These are phyloP conservation scores for Phytophthora melonis DNA, from an alignment of 352 stramenopile genomes.

Conservation along the genomic window DNA sequence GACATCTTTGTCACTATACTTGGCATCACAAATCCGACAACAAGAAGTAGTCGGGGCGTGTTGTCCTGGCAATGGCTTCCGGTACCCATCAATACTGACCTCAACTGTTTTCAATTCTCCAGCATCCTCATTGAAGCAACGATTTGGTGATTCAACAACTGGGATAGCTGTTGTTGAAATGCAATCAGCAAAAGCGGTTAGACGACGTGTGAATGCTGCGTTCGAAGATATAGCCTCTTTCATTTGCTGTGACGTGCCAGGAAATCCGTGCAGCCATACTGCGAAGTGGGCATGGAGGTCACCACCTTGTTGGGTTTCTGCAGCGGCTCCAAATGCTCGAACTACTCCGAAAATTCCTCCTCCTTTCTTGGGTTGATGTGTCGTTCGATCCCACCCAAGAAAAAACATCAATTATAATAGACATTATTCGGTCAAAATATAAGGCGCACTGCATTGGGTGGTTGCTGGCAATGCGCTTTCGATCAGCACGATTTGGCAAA, in stretches of 20 bases:
- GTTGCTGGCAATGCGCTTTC: no score
- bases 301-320: slow-evolving; percentile 37
- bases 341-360: slow-evolving; percentile 42
- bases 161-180: neutral
- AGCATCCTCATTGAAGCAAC: no score
- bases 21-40: no score
- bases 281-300: slow-evolving; percentile 40
- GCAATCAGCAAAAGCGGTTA: neutral
- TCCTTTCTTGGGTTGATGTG: neutral
- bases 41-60: neutral
- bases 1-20: no score
- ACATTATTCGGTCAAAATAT: no score
- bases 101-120: no score
- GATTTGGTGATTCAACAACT: no score
- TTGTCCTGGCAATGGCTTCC: neutral
- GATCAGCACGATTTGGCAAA: no score
- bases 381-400: slow-evolving; percentile 29
- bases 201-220: neutral
- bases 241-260: slow-evolving; percentile 11
- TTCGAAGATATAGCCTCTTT: neutral
- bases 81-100: no score
- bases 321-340: slow-evolving; percentile 28
- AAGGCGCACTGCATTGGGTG: no score
- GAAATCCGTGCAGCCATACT: slow-evolving; percentile 41
- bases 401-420: slow-evolving; percentile 13